Base-by-base conservation (phyloP, 176 grass and related monocot genomes). In the Juncus inflexus region DNA sequence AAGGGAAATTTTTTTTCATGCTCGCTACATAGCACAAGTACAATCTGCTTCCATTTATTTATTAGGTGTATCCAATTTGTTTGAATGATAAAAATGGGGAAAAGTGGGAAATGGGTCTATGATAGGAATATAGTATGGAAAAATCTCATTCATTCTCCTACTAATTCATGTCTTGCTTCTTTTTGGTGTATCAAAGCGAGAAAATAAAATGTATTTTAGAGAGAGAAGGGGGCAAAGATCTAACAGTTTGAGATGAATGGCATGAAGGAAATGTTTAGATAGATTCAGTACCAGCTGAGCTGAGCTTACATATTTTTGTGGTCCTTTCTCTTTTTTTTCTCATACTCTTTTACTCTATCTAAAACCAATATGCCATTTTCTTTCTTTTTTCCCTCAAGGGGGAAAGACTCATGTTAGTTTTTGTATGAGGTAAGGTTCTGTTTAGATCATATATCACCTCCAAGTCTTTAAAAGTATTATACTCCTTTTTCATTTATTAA, bases 361-460 rank as follows among this genome's bases (percentile, higher is more conserved):
- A 45, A 3, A 54, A 9, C 67, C 15, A 52, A 14, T 42, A 71
- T 71, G 15, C 68, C 68, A 71, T 71, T 71, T 71, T 71, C 68
- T 60, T 71, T 71, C 68, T 71, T 71, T 71, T 71, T 42, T 71
- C 68, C 58, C 68, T 59, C 68, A 71, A 71, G 53, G 28, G 54
- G 68, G 68, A 60, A 71, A 71, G 68, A 47, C 68, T 71, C 52
- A 59, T 55, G 68, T 71, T 71, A 71, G 39, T 71, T 71, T 68
- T 71, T 71, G 53, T 71, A 52, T 71, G 68, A 71, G 54, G 54
- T 71, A 71, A 71, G 68, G 52, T 71, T 71, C 68, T 71, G 52
- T 71, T 71, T 71, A 59, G 54, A 71, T 60, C 54, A 71, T 12
- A 59, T 60, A 70, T 70, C 52, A 43, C 38, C 37, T 58, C 67